A percentile compares a stretch with the other conserved stretches of the same genome.
Conservation (phyloP, 805 yeast genomes). For the Starmerella ratchasimensis region DNA sequence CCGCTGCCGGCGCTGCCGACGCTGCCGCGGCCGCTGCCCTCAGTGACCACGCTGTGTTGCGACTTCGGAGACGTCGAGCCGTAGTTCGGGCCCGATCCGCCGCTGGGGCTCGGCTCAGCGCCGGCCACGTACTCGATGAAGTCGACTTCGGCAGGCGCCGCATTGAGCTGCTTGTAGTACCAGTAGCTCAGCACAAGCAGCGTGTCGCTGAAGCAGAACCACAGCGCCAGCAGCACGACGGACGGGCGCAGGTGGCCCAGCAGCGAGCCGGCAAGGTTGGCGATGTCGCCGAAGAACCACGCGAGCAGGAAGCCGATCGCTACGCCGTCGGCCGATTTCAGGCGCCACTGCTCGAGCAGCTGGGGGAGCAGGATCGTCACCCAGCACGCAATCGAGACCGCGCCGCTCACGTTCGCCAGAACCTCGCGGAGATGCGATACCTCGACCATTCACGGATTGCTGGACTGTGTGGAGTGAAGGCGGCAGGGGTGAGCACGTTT, state of each 20-base stretch:
- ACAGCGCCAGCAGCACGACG: slow-evolving; percentile 53
- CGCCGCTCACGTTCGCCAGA: slow-evolving; percentile 51
- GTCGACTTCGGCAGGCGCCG: no score
- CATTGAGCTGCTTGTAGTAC: slow-evolving; percentile 33
- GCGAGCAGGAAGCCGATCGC: slow-evolving; percentile 51
- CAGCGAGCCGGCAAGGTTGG: slow-evolving; percentile 52
- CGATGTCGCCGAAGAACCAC: slow-evolving; percentile 62
- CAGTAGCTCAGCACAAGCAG: slow-evolving; percentile 43
- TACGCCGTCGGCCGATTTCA: slow-evolving; percentile 60
- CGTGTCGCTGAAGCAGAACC: slow-evolving; percentile 64
- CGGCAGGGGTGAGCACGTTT: background rate
- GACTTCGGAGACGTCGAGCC: background rate
- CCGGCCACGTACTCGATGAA: no score
- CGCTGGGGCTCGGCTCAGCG: no score
- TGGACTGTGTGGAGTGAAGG: background rate
- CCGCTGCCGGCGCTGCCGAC: background rate
- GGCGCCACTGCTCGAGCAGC: slow-evolving; percentile 65
- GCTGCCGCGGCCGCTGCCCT: no score
- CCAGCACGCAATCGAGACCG: slow-evolving; percentile 66
- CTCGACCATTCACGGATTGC: no score
- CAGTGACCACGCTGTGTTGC: no score
- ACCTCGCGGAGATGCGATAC: slow-evolving; percentile 7
- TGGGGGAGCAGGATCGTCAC: slow-evolving; percentile 64
- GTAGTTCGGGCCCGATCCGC: background rate
- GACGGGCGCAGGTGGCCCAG: slow-evolving; percentile 62